Evolutionary conservation across 129 eudicot genomes (phyloP).

Genomic region (Pulicaria dysenterica): DNA sequence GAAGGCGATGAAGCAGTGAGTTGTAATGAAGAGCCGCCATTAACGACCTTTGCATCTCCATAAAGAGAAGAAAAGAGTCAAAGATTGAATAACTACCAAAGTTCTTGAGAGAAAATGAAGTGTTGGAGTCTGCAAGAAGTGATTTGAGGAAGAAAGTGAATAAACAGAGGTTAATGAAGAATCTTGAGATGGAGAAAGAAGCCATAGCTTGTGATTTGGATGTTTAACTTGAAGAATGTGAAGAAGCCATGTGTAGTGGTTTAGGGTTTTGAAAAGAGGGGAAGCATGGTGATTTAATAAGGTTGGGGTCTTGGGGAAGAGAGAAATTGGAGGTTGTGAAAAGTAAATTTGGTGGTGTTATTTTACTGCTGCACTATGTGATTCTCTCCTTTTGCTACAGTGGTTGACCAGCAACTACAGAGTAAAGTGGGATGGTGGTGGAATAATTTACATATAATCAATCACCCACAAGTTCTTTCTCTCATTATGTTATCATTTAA

Average conservation of each 20-base stretch:
- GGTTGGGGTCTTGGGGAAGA: slow-evolving; percentile 38
- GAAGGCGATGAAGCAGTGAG: slow-evolving; percentile 46
- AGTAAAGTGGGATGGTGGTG: too few relatives aligned
- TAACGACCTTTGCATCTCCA: slow-evolving; percentile 64
- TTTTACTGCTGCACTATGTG: slow-evolving; percentile 40
- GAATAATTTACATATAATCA: too few relatives aligned
- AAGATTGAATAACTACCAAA: slow-evolving; percentile 46
- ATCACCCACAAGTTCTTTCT: too few relatives aligned
- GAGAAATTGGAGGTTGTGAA: slow-evolving; percentile 60
- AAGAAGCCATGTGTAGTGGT: slow-evolving; percentile 29
- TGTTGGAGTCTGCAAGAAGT: slow-evolving; percentile 41
- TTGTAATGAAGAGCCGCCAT: slow-evolving; percentile 45
- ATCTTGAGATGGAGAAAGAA: slow-evolving; percentile 41
- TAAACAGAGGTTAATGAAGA: slow-evolving; percentile 35
- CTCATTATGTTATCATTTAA: too few relatives aligned
- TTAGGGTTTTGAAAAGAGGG: slow-evolving; percentile 25
- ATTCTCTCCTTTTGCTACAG: slow-evolving; percentile 41
- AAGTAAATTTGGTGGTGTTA: slow-evolving; percentile 51
- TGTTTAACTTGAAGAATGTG: slow-evolving; percentile 23
- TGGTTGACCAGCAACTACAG: slow-evolving; percentile 35
- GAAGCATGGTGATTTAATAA: neutral
- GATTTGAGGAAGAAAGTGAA: slow-evolving; percentile 45
- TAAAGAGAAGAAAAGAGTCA: slow-evolving; percentile 52
- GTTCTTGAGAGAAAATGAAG: slow-evolving; percentile 51
- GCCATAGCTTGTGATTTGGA: slow-evolving; percentile 45